These are phyloP conservation scores for Nevesoporus exiguus DNA, from an alignment of 768 basidiomycete genomes.

Conservation along the genomic window DNA sequence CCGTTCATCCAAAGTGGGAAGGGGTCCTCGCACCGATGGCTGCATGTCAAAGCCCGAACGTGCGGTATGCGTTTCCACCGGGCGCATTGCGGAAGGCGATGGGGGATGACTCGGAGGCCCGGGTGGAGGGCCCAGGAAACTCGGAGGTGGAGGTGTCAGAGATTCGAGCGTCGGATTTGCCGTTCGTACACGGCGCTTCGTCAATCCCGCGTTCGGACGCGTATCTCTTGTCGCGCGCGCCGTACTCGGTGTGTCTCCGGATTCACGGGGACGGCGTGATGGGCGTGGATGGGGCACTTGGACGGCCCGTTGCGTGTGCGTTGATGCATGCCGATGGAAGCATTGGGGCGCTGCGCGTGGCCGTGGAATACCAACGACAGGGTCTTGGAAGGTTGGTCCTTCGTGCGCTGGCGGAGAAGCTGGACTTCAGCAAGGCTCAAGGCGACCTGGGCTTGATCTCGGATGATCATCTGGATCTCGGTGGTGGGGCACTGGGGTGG, in stretches of 20 bases:
- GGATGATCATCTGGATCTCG: constrained; percentile 11
- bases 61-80: constrained; percentile 8
- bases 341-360: constrained; percentile 13
- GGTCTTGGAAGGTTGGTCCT: constrained; percentile 16
- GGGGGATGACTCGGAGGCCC: too few relatives aligned
- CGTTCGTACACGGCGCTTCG: constrained; percentile 8
- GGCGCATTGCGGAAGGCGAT: neutral
- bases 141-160: constrained; percentile 6
- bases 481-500: constrained; percentile 24
- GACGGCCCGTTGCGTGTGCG: constrained; percentile 10
- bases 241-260: constrained; percentile 25
- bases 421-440: constrained; percentile 2
- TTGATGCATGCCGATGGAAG: constrained; percentile 23
- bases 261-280: neutral
- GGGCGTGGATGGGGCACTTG: neutral
- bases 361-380: constrained; percentile 2
- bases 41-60: neutral
- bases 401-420: constrained; percentile 5
- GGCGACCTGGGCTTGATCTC: neutral
- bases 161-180: constrained; percentile 11
- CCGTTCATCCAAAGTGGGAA: constrained; percentile 9
- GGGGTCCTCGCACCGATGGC: constrained; percentile 8
- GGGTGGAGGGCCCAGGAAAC: neutral
- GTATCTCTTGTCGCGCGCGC: constrained; percentile 19
- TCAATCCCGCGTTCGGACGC: constrained; percentile 15